Conservation (phyloP, 768 basidiomycete species). For the Mycena albidolilacea region DNA sequence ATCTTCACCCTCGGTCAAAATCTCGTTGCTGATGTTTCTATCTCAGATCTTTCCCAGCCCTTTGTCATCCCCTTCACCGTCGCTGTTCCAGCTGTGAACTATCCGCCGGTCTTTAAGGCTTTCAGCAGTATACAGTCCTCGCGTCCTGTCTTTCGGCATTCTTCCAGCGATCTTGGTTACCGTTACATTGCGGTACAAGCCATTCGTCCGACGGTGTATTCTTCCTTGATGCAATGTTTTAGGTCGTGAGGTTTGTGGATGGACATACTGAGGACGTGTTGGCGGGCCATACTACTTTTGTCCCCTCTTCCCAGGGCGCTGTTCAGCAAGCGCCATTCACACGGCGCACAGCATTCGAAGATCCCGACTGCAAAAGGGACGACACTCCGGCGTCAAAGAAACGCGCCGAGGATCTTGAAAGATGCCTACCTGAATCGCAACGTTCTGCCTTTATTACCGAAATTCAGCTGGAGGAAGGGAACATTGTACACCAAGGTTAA, state of each 20-base stretch:
- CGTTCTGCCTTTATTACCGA: conserved; percentile 21
- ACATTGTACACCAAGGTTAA: neutral
- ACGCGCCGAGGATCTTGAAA: neutral
- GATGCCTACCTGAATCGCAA: conserved; percentile 22
- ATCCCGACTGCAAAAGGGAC: neutral
- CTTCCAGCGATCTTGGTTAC: neutral
- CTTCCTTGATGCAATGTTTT: neutral
- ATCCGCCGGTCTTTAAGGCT: neutral
- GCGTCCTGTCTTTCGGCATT: neutral
- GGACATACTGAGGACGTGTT: conserved; percentile 8
- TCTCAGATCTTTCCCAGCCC: conserved; percentile 10
- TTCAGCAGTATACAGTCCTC: neutral
- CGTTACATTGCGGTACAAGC: conserved; percentile 21
- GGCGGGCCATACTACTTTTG: conserved; percentile 24
- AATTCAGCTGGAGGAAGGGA: conserved; percentile 19
- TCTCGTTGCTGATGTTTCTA: neutral
- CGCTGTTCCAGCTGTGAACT: conserved; percentile 20
- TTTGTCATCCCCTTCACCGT: conserved; percentile 13
- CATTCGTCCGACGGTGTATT: neutral
- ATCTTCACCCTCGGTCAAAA: no score
- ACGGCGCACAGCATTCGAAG: neutral
- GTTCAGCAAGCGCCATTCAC: neutral
- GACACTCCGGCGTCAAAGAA: neutral
- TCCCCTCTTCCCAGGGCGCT: neutral
- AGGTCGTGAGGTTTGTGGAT: conserved; percentile 21